A percentile compares a stretch with the other conserved stretches of the same genome.
phyloP scores from a whole-genome alignment of 1,284 basidiomycete species.

The Mycena citricolor region DNA sequence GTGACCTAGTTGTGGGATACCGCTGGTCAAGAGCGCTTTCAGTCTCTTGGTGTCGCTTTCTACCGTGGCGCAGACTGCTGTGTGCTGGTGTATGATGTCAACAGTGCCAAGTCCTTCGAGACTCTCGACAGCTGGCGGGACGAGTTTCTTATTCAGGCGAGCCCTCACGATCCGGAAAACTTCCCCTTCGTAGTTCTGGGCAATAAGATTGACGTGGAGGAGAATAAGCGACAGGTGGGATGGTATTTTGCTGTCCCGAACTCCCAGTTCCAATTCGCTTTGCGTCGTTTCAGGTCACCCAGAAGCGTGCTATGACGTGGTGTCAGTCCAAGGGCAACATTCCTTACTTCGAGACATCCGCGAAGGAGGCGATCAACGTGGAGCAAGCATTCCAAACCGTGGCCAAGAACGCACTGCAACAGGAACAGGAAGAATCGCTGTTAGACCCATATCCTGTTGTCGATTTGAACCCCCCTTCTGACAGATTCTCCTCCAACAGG shows the following conservation, averaged over 20 bases:
- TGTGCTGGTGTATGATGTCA: conserved; percentile 98
- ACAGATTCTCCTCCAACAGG: conserved; percentile 43
- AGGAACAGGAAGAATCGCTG: conserved; percentile 96
- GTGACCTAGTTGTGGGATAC: conserved; percentile 91
- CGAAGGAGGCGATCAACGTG: conserved; percentile 99
- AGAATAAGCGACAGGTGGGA: conserved; percentile 93
- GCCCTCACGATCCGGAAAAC: conserved; percentile 98
- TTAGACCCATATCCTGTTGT: conserved; percentile 45
- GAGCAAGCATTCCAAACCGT: conserved; percentile 99
- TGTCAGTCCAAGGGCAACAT: conserved; percentile 99
- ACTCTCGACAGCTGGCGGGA: conserved; percentile 97
- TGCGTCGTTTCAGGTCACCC: conserved; percentile 71
- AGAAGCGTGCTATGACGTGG: conserved; percentile 99
- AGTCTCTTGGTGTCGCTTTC: conserved; percentile 97
- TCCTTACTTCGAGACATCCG: conserved; percentile 99
- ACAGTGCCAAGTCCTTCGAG: conserved; percentile 98
- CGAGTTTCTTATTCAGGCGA: conserved; percentile 97
- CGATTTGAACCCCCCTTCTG: conserved; percentile 23
- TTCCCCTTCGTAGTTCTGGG: conserved; percentile 98
- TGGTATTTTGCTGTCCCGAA: not conserved
- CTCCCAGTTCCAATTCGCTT: not conserved
- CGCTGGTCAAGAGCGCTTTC: conserved; percentile 98
- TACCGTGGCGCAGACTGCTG: conserved; percentile 99
- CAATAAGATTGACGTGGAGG: conserved; percentile 99
- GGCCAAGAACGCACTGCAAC: conserved; percentile 96